These are phyloP conservation scores for Tulasnella sp. DNA, from an alignment of 768 basidiomycete species.

Conservation along the genomic window DNA sequence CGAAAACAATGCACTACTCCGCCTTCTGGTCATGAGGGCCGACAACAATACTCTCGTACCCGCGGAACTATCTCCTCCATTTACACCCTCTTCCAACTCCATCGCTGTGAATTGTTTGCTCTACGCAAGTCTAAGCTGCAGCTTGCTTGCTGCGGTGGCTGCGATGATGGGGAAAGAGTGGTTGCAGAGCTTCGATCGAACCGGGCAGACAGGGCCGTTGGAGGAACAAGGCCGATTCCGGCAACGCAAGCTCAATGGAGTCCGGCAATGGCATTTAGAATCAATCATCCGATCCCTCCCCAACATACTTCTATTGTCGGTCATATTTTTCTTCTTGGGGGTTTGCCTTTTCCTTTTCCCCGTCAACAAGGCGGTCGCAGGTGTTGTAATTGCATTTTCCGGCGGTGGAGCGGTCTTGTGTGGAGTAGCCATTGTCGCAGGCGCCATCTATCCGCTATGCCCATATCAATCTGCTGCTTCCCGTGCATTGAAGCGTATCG, in stretches of 20 bases:
- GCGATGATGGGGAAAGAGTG: too few species aligned
- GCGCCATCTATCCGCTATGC: not conserved
- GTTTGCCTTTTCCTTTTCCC: not conserved
- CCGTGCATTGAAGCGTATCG: not conserved
- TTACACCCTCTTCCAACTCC: not conserved
- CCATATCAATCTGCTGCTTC: not conserved
- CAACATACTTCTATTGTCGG: not conserved
- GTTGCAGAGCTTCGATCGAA: too few species aligned
- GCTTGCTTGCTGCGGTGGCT: too few species aligned
- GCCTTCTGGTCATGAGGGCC: too few species aligned
- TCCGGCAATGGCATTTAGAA: not conserved
- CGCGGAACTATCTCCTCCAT: not conserved
- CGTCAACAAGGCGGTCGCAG: not conserved
- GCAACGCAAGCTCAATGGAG: too few species aligned
- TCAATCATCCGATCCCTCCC: not conserved
- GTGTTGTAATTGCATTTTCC: slow-evolving; percentile 3
- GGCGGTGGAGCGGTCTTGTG: not conserved
- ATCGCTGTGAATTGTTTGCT: not conserved
- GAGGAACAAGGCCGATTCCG: too few species aligned
- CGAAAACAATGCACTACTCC: not conserved
- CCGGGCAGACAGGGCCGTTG: too few species aligned
- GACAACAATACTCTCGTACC: not conserved
- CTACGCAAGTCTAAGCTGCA: too few species aligned
- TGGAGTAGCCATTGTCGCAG: not conserved
- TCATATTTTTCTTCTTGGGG: not conserved